Percentiles rank a stretch among this genome's conserved stretches.
phyloP scores from a whole-genome alignment of 805 yeast genomes.

The Metschnikowia aberdeeniae region DNA sequence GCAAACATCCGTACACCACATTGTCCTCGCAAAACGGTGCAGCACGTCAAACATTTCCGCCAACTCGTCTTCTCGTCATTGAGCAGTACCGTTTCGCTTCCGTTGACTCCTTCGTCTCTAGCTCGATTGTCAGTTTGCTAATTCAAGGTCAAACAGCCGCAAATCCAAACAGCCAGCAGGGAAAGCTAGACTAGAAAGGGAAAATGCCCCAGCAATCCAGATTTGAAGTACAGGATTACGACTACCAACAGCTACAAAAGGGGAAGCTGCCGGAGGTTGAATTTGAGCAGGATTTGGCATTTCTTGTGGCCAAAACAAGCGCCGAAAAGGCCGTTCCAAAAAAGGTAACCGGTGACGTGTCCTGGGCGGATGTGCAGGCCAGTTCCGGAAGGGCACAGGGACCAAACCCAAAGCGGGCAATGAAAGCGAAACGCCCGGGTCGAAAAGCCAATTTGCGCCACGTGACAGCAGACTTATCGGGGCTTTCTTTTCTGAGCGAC shows the following conservation, averaged over 20 bases:
- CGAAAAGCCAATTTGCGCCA: constrained; percentile 10
- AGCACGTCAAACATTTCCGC: too few relatives aligned
- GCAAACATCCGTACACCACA: too few relatives aligned
- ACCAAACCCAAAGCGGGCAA: neutral
- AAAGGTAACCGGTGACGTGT: too few relatives aligned
- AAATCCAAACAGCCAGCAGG: neutral
- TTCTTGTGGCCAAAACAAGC: constrained; percentile 14
- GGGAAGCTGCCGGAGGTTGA: constrained; percentile 6
- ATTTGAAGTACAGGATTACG: constrained; percentile 18
- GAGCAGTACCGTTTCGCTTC: too few relatives aligned
- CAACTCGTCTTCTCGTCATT: too few relatives aligned
- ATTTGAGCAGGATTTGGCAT: constrained; percentile 31
- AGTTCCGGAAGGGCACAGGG: neutral
- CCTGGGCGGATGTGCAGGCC: too few relatives aligned
- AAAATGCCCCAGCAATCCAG: neutral
- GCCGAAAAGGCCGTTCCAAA: neutral
- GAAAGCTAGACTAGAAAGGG: neutral
- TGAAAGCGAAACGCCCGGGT: neutral
- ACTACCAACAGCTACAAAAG: constrained; percentile 15
- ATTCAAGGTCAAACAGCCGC: neutral
- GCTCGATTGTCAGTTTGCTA: too few relatives aligned
- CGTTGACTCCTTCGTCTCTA: too few relatives aligned
- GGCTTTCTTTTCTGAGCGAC: constrained; percentile 23
- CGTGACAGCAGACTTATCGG: constrained; percentile 27
- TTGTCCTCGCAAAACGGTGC: too few relatives aligned